A percentile compares a stretch with the other conserved stretches of the same genome.
Conservation (phyloP, 148 eudicot species). For the Nyssa sinensis region DNA sequence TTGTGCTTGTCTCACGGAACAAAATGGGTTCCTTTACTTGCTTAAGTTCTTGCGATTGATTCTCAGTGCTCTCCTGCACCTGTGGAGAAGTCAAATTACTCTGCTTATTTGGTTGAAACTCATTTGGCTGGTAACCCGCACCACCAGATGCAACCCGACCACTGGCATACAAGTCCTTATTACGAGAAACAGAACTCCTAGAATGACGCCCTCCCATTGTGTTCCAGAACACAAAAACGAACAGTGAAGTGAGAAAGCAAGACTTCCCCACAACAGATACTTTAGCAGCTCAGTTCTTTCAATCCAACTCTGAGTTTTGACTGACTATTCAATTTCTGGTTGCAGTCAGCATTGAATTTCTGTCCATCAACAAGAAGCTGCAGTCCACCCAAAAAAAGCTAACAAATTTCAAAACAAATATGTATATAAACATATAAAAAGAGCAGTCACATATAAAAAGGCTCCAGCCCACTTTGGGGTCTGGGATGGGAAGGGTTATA, state of each 20-base stretch:
- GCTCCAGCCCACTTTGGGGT: too few relatives aligned
- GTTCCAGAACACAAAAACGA: neutral
- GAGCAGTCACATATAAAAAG: too few relatives aligned
- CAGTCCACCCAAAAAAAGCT: neutral
- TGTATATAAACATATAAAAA: neutral
- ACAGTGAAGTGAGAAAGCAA: neutral
- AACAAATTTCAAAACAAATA: neutral
- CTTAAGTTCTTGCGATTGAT: conserved; percentile 19
- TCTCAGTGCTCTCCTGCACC: conserved; percentile 15
- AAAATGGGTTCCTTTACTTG: conserved; percentile 23
- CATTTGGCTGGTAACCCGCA: conserved; percentile 17
- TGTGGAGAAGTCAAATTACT: conserved; percentile 11
- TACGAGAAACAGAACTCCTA: neutral
- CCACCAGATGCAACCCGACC: conserved; percentile 2
- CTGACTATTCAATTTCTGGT: neutral
- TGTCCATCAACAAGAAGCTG: neutral
- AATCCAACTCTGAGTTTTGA: neutral
- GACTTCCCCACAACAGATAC: neutral
- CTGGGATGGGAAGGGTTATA: too few relatives aligned
- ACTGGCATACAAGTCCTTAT: conserved; percentile 18
- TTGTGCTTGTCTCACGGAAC: conserved; percentile 11
- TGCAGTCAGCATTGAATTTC: neutral
- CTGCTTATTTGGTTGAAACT: conserved; percentile 1
- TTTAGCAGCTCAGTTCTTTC: neutral
- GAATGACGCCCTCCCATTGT: neutral